Conservation (phyloP, 305 asterid genomes). For the Galium porrigens region DNA sequence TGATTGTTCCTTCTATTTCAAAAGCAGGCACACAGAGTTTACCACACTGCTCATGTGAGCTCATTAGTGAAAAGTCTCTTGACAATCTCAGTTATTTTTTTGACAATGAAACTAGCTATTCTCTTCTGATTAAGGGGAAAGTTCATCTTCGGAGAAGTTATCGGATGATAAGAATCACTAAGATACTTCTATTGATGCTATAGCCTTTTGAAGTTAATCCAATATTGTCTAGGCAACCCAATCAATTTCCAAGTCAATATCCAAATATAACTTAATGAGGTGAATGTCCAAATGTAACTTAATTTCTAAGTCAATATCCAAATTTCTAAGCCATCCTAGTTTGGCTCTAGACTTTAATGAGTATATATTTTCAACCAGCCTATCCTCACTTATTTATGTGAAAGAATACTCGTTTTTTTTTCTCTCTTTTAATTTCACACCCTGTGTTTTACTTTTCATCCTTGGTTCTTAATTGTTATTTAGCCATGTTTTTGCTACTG, state of each 20-base stretch:
- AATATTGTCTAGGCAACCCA: neutral
- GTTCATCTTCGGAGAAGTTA: neutral
- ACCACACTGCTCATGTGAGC: neutral
- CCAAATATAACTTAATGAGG: neutral
- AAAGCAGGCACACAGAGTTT: neutral
- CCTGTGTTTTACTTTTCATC: neutral
- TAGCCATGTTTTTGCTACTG: neutral
- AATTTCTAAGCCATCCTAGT: neutral
- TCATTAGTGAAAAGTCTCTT: neutral
- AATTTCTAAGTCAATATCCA: neutral
- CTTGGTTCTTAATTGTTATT: neutral
- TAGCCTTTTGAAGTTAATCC: neutral
- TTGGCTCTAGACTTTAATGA: neutral
- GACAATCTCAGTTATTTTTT: neutral
- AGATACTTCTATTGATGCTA: neutral
- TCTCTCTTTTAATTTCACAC: neutral
- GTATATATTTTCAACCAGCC: neutral
- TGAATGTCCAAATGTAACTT: neutral
- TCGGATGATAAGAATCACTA: neutral
- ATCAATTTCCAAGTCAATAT: neutral
- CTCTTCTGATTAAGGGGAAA: neutral
- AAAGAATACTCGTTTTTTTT: neutral
- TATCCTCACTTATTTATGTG: neutral
- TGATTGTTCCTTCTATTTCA: neutral
- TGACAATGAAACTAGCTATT: neutral